These are phyloP conservation scores for Melaleuca quinquenervia DNA, from an alignment of 345 rosid species.

Conservation along the genomic window DNA sequence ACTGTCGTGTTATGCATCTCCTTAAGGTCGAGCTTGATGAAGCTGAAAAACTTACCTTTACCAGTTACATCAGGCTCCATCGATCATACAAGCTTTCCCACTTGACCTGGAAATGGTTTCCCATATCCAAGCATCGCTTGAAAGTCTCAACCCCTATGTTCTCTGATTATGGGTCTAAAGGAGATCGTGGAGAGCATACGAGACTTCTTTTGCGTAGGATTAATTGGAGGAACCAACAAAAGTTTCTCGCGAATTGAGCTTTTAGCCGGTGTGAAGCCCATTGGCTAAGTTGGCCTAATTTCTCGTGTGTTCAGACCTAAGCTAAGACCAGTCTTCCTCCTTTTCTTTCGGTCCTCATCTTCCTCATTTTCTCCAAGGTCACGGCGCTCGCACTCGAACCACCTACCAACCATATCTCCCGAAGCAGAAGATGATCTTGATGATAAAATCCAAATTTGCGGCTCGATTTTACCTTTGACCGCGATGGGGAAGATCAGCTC, in stretches of 20 bases:
- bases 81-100: neutral
- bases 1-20: neutral
- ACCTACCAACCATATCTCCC: no score
- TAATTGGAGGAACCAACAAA: neutral
- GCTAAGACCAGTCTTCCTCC: neutral
- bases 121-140: neutral
- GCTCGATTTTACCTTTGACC: neutral
- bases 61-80: neutral
- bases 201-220: neutral
- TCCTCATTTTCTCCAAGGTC: neutral
- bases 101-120: neutral
- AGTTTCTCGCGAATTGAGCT: neutral
- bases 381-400: neutral
- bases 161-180: neutral
- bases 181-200: neutral
- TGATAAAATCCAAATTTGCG: neutral
- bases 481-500: neutral
- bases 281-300: neutral
- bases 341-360: neutral
- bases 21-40: neutral
- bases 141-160: neutral
- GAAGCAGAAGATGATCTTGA: neutral
- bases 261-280: neutral
- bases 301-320: neutral
- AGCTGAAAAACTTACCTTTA: neutral